Base-by-base conservation (phyloP, 805 yeast genomes). In the Kodamaea kaohsiungensis region DNA sequence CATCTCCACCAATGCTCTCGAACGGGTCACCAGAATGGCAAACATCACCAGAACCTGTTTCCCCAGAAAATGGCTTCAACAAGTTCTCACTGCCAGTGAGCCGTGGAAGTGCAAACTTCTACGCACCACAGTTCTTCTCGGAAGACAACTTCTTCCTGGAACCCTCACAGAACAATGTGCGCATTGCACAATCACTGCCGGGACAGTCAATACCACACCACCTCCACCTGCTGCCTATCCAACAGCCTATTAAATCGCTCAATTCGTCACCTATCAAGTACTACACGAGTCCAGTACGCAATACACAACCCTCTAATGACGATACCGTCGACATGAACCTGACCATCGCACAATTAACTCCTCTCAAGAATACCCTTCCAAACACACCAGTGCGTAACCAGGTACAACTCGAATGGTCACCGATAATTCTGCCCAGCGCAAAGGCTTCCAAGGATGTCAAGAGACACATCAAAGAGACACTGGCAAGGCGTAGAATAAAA, bases 401-500 rank as follows among this genome's bases (percentile, higher is more conserved):
- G 50, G 63, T 75, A 43, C 64, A 64, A 5, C 61, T 73, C 47
- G 79, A 76, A 59, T 76, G 80, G 80, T 72, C 78, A 53, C 79
- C 80, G 2, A 71, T 76, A 22, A 75, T 76, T 19, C 70, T 75
- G 43, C 79, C 80, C 18, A 67, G 65, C 49, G 65, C 65, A 10
- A 64, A 61, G 51, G 56, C 60, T 4, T 55, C 59, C 8, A 53
- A 48, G 38, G 61, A 59, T 46, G 55, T 59, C 37, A 56, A 55
- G 35, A 56, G 53, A 33, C 61, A 59, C 40, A 71, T 76, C 48
- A 79, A 78, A 61, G 76, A 74, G 47, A 67, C 73, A n/a, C 73
- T 84, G 10, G 80, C 83, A 8, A 70, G 75, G 37, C 67, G 79
- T 54, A 73, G 78, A 64, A 75, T 78, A 55, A 81, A 83, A 49